Conservation (phyloP, 164 flowering plant species). For the Umbellularia californica region DNA sequence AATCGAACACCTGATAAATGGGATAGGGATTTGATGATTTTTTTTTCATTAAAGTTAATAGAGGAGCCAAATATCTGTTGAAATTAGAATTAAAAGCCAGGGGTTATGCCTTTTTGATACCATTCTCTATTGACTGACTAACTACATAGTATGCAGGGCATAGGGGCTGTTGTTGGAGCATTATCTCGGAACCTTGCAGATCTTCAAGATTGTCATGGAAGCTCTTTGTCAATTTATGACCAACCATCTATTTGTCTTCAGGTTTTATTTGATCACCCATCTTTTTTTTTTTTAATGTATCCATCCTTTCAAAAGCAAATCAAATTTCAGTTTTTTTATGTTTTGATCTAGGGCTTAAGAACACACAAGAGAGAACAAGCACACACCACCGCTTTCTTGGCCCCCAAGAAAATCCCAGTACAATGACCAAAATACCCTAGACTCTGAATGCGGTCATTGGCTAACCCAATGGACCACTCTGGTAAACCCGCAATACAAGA, state of each 20-base stretch:
- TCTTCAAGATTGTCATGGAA: constrained; percentile 39
- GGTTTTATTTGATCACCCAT: constrained; percentile 20
- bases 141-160: constrained; percentile 31
- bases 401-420: no score
- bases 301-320: not conserved
- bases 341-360: no score
- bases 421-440: no score
- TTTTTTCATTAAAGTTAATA: no score
- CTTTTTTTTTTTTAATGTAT: not conserved
- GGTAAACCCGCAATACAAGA: no score
- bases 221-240: constrained; percentile 46
- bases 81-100: not conserved
- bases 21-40: not conserved
- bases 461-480: no score
- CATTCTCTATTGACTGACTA: not conserved
- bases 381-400: no score
- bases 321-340: not conserved
- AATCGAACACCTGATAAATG: no score
- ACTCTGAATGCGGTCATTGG: no score
- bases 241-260: constrained; percentile 32
- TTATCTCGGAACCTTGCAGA: constrained; percentile 50
- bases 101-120: not conserved
- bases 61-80: not conserved
- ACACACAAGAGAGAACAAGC: no score
- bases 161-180: constrained; percentile 56